Conservation (phyloP, 2,329 filamentous ascomycete genomes). For the Helotiales sp. region DNA sequence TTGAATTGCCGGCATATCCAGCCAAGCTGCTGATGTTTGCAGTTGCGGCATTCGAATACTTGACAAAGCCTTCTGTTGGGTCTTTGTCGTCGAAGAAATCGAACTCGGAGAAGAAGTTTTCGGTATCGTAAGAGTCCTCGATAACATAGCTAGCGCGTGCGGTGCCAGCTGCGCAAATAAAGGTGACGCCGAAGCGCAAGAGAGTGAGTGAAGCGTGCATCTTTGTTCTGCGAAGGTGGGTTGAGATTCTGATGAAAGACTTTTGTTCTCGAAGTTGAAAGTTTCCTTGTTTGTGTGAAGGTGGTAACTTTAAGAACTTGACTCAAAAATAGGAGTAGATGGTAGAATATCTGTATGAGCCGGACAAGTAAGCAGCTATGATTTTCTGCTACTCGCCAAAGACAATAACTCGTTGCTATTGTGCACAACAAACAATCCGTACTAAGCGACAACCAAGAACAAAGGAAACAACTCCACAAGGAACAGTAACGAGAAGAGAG, state of each 20-base stretch:
- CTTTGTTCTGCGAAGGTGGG: slow-evolving; percentile 16
- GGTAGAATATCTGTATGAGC: not conserved
- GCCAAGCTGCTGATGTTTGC: slow-evolving; percentile 61
- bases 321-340: not conserved
- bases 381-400: not conserved
- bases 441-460: slow-evolving; percentile 11
- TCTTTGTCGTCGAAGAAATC: slow-evolving; percentile 63
- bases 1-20: slow-evolving; percentile 48
- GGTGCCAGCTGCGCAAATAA: slow-evolving; percentile 38
- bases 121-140: slow-evolving; percentile 49
- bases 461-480: not conserved
- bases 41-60: slow-evolving; percentile 58
- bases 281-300: slow-evolving; percentile 10
- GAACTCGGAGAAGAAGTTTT: slow-evolving; percentile 54
- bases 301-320: slow-evolving; percentile 23
- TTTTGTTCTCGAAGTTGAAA: slow-evolving; percentile 10
- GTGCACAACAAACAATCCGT: not conserved
- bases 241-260: not conserved
- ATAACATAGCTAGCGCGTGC: slow-evolving; percentile 48
- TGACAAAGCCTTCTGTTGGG: slow-evolving; percentile 76
- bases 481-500: not conserved
- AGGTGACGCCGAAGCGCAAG: slow-evolving; percentile 39
- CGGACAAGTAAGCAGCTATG: no score
- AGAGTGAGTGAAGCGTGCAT: slow-evolving; percentile 37
- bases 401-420: slow-evolving; percentile 11